Conservation (phyloP, 139 green algal species). For the Ettlia oleoabundans region DNA sequence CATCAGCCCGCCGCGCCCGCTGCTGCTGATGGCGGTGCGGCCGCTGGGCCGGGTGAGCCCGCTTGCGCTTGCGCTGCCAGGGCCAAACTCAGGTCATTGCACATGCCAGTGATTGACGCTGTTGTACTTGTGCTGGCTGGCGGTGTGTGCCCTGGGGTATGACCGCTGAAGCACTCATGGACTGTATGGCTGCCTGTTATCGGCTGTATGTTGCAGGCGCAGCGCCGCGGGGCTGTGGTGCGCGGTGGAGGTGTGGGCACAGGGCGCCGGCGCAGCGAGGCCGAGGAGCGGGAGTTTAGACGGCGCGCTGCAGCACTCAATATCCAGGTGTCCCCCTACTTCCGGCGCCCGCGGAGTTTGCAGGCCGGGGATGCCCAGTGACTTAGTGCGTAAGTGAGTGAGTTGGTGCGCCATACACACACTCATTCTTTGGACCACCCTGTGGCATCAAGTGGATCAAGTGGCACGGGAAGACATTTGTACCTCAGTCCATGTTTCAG, state of each 20-base stretch:
- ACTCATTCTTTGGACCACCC: too few relatives aligned
- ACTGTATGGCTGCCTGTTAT: not conserved
- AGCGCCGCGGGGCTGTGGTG: not conserved
- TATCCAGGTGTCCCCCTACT: slow-evolving; percentile 58
- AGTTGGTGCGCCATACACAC: too few relatives aligned
- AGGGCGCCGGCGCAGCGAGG: slow-evolving; percentile 18
- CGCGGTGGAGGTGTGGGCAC: not conserved
- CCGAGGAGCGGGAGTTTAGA: slow-evolving; percentile 53
- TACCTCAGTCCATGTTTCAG: too few relatives aligned
- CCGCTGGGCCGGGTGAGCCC: slow-evolving; percentile 33
- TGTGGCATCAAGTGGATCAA: too few relatives aligned
- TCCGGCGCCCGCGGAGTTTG: not conserved
- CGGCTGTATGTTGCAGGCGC: not conserved
- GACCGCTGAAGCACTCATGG: not conserved
- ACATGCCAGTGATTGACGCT: too few relatives aligned
- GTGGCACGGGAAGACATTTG: too few relatives aligned
- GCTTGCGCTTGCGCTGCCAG: too few relatives aligned
- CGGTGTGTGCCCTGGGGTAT: too few relatives aligned
- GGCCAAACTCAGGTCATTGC: too few relatives aligned
- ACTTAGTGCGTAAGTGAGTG: too few relatives aligned
- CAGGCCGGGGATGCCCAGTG: too few relatives aligned
- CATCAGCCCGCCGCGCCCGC: slow-evolving; percentile 22
- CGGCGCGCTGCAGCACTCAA: slow-evolving; percentile 52
- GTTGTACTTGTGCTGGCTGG: not conserved
- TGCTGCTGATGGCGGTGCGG: slow-evolving; percentile 24